Percentiles rank a stretch among this genome's conserved stretches.
These are phyloP conservation scores for Diutina pseudorugosa DNA, from an alignment of 1,139 yeast genomes.

Conservation along the genomic window DNA sequence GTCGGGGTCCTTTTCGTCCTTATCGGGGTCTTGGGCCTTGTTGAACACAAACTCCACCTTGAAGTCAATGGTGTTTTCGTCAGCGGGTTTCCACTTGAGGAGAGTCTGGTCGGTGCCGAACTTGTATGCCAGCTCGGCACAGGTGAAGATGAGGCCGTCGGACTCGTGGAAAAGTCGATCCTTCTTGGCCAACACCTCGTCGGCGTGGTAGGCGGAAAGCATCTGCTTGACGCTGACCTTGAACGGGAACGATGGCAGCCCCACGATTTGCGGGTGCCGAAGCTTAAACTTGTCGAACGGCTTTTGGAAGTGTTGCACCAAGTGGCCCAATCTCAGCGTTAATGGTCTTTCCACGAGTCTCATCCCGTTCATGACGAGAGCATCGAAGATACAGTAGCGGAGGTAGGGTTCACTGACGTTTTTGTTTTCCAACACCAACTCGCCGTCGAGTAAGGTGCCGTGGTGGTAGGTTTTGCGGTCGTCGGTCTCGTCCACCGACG, in stretches of 20 bases:
- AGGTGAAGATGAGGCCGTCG: constrained; percentile 90
- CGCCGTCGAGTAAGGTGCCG: constrained; percentile 90
- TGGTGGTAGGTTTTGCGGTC: constrained; percentile 52
- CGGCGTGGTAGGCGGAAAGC: constrained; percentile 73
- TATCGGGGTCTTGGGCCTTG: constrained; percentile 51
- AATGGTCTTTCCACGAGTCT: constrained; percentile 57
- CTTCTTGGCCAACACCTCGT: constrained; percentile 61
- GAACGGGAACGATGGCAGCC: constrained; percentile 64
- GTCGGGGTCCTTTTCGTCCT: constrained; percentile 61
- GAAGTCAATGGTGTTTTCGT: constrained; percentile 88
- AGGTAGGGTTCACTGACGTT: constrained; percentile 36
- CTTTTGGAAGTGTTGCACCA: constrained; percentile 68
- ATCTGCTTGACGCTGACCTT: constrained; percentile 76
- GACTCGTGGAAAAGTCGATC: constrained; percentile 75
- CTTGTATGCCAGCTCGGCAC: constrained; percentile 77
- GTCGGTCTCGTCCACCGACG: constrained; percentile 33
- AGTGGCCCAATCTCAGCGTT: constrained; percentile 75
- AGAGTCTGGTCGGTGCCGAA: constrained; percentile 78
- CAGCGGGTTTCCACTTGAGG: constrained; percentile 94
- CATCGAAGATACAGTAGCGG: constrained; percentile 82
- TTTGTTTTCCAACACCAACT: constrained; percentile 52
- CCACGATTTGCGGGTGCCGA: constrained; percentile 59
- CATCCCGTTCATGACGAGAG: constrained; percentile 72
- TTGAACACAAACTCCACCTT: constrained; percentile 61
- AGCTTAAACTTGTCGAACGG: constrained; percentile 68